A percentile compares a stretch with the other conserved stretches of the same genome.
These are phyloP conservation scores for Massarina eburnea DNA, from an alignment of 2,329 filamentous ascomycete species.

Conservation along the genomic window DNA sequence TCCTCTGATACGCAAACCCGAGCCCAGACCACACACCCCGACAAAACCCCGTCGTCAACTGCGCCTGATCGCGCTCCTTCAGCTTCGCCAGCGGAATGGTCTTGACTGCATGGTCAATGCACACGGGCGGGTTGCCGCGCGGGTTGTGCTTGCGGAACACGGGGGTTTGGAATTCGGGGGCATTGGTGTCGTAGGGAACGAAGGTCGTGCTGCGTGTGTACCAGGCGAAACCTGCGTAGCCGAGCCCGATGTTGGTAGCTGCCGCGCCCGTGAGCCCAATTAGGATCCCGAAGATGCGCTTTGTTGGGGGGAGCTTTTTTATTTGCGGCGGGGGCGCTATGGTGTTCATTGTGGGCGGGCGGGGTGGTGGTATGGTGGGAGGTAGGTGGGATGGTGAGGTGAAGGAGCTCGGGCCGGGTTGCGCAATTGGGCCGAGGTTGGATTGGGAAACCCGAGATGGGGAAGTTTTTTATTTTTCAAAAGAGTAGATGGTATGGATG, in stretches of 20 bases:
- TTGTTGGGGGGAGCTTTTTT: conserved; percentile 29
- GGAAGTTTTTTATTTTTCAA: too few species aligned
- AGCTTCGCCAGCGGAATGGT: conserved; percentile 38
- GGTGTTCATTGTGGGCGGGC: conserved; percentile 33
- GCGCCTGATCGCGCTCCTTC: conserved; percentile 29
- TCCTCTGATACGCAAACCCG: conserved; percentile 39
- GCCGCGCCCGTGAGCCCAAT: conserved; percentile 35
- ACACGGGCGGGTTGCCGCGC: conserved; percentile 32
- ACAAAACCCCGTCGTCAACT: conserved; percentile 41
- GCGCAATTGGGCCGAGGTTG: too few species aligned
- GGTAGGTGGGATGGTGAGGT: background rate
- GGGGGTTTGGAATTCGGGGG: conserved; percentile 28
- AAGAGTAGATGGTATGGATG: too few species aligned
- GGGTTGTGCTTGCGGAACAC: conserved; percentile 35
- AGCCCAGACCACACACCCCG: conserved; percentile 41
- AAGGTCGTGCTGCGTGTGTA: conserved; percentile 41
- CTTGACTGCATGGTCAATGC: conserved; percentile 42
- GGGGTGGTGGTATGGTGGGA: background rate
- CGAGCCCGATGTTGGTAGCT: conserved; percentile 31
- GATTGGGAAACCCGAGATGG: too few species aligned
- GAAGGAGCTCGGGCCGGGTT: too few species aligned
- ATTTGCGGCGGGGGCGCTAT: conserved; percentile 36
- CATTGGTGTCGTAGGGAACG: conserved; percentile 34
- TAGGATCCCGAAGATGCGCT: conserved; percentile 34
- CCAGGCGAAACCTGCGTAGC: conserved; percentile 38